Percentiles rank a stretch among this genome's conserved stretches.
Conservation (phyloP, 164 flowering plant genomes). For the Santalum album region DNA sequence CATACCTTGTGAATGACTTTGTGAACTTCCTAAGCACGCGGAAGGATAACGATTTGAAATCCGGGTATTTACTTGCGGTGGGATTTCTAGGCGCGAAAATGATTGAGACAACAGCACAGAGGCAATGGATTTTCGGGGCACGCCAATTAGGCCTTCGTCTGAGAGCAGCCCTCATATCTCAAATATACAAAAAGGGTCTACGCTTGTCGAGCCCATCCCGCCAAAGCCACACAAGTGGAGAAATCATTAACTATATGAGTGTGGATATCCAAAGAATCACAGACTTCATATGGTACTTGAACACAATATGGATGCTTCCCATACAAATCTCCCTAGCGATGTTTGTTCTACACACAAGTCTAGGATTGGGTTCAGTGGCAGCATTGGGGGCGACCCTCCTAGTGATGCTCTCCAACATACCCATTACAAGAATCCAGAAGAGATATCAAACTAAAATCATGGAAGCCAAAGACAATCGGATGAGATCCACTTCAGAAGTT, state of each 20-base stretch:
- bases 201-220: constrained; percentile 66
- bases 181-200: constrained; percentile 74
- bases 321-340: constrained; percentile 80
- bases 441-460: constrained; percentile 63
- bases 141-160: constrained; percentile 83
- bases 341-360: constrained; percentile 41
- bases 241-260: constrained; percentile 86
- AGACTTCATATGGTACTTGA: constrained; percentile 74
- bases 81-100: constrained; percentile 73
- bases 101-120: constrained; percentile 69
- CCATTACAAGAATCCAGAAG: constrained; percentile 66
- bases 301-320: constrained; percentile 78
- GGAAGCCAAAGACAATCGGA: constrained; percentile 75
- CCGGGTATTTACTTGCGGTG: constrained; percentile 66
- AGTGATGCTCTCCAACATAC: constrained; percentile 73
- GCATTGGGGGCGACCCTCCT: constrained; percentile 57
- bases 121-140: constrained; percentile 97
- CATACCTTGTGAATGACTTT: constrained; percentile 73
- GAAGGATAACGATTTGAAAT: constrained; percentile 24
- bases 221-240: constrained; percentile 79
- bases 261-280: constrained; percentile 85
- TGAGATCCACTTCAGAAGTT: constrained; percentile 85
- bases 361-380: constrained; percentile 64
- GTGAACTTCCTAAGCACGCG: constrained; percentile 48
- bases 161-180: constrained; percentile 69